phyloP scores from a whole-genome alignment of 371 early-diverging fungal genomes.

The Gilbertella persicaria region DNA sequence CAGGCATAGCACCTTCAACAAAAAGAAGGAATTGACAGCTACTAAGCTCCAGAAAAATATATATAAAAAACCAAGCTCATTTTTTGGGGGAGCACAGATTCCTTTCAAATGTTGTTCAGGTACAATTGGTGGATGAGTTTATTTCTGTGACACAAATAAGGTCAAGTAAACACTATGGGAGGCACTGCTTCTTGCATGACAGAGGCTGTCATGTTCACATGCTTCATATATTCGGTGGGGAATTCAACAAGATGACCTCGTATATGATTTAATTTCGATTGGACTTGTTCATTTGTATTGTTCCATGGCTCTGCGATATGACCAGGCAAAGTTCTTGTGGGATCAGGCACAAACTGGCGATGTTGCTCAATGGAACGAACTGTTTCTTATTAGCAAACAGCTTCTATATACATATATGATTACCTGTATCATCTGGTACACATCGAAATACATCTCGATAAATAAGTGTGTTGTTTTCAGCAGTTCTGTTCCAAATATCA shows the following conservation, averaged over 20 bases:
- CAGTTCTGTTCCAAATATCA: slow-evolving; percentile 64
- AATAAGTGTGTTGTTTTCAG: slow-evolving; percentile 66
- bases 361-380: slow-evolving; percentile 57
- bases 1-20: background rate
- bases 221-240: slow-evolving; percentile 69
- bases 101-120: background rate
- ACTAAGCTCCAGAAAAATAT: background rate
- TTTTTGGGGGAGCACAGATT: background rate
- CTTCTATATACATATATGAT: background rate
- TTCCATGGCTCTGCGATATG: slow-evolving; percentile 57
- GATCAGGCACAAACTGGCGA: slow-evolving; percentile 58
- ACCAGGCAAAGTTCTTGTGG: slow-evolving; percentile 46
- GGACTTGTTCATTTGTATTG: slow-evolving; percentile 32
- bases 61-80: background rate
- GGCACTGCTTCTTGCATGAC: slow-evolving; percentile 56
- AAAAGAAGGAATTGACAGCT: background rate
- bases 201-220: slow-evolving; percentile 67
- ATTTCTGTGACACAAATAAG: background rate
- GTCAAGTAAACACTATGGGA: slow-evolving; percentile 50
- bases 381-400: slow-evolving; percentile 1
- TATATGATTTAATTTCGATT: slow-evolving; percentile 37
- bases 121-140: background rate
- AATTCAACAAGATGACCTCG: slow-evolving; percentile 67
- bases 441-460: slow-evolving; percentile 80
- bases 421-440: slow-evolving; percentile 83